Base-by-base conservation (phyloP, 2,329 filamentous ascomycete species). In the Ophiostoma novo-ulmi region DNA sequence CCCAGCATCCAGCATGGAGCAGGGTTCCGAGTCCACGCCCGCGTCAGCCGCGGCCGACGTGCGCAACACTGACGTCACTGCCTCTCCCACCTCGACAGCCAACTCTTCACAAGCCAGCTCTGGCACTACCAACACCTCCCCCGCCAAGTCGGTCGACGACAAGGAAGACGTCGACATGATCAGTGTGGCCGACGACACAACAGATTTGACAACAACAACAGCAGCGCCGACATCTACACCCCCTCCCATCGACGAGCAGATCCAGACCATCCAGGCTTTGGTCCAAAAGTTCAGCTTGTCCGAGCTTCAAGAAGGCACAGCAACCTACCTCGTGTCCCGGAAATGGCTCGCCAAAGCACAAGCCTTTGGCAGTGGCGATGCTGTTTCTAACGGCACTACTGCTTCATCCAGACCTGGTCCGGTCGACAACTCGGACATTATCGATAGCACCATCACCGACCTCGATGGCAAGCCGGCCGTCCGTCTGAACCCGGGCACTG, bases 391-490 rank as follows among this genome's bases (percentile, higher is more conserved):
- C 31, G 38, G 8, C 84, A n/a, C 44, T 13, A 14, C 84, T 20
- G 64, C 64, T 52, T 68, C 26, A 22, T 39, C 55, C 7, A 38
- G 48, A 8, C 85, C 95, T 70, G 93, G 93, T 1, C 91, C 92
- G 0, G 86, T 98, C 41, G 93, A 97, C 82, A 97, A 97, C 77
- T 88, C 91, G 0, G 91, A 94, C 77, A 89, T 97, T 72, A 88
- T 94, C 69, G 82, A 89, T 72, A 85, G 89, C 73, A 83, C 85
- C 48, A 81, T 89, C 71, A 79, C 79, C 68, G 85, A 88, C 71
- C 80, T 82, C 11, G 78, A 78, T 22, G 82, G 81, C 64, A 80
- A 81, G 17, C 81, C 85, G 20, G 97, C 93, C 76, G 86, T 94
- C 41, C 89, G 91, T 3, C 83, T 98, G 64, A 91, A 89, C 74